These are phyloP conservation scores for Cicer chorassanicum DNA, from an alignment of 306 rosid species.

Conservation along the genomic window DNA sequence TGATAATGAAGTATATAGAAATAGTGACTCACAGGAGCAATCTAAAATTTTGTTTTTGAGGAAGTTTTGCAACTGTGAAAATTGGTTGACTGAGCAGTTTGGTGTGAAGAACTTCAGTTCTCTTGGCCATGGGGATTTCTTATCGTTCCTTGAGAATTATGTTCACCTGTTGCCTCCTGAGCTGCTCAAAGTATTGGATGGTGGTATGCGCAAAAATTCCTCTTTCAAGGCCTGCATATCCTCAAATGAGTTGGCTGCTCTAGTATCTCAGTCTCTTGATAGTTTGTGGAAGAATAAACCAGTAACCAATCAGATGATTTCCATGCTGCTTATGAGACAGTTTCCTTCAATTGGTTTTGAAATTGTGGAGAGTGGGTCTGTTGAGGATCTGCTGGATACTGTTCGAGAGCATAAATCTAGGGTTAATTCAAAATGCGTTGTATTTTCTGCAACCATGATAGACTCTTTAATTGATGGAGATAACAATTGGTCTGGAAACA, in stretches of 20 bases:
- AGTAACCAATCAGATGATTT: constrained; percentile 60
- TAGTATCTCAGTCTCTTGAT: constrained; percentile 78
- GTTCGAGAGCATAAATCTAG: constrained; percentile 54
- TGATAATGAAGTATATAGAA: constrained; percentile 50
- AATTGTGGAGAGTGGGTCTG: constrained; percentile 55
- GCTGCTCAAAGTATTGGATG: constrained; percentile 53
- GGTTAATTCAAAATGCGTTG: constrained; percentile 62
- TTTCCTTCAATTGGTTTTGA: constrained; percentile 74
- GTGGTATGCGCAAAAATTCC: constrained; percentile 51
- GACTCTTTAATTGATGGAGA: constrained; percentile 55
- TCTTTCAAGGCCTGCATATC: constrained; percentile 66
- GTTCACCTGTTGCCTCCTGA: constrained; percentile 65
- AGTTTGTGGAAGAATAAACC: constrained; percentile 64
- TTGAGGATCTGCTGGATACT: constrained; percentile 60
- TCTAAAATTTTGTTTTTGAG: constrained; percentile 53
- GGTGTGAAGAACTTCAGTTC: constrained; percentile 64
- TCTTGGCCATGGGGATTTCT: constrained; percentile 83
- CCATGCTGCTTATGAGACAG: constrained; percentile 68
- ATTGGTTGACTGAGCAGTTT: constrained; percentile 75
- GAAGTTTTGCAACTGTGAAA: constrained; percentile 73
- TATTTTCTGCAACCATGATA: constrained; percentile 70
- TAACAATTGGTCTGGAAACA: constrained; percentile 45
- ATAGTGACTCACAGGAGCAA: constrained; percentile 47
- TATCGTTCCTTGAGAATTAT: constrained; percentile 64
- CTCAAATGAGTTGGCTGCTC: constrained; percentile 63